These are phyloP conservation scores for Bromus sterilis DNA, from an alignment of 176 grass and related monocot species.

Conservation along the genomic window DNA sequence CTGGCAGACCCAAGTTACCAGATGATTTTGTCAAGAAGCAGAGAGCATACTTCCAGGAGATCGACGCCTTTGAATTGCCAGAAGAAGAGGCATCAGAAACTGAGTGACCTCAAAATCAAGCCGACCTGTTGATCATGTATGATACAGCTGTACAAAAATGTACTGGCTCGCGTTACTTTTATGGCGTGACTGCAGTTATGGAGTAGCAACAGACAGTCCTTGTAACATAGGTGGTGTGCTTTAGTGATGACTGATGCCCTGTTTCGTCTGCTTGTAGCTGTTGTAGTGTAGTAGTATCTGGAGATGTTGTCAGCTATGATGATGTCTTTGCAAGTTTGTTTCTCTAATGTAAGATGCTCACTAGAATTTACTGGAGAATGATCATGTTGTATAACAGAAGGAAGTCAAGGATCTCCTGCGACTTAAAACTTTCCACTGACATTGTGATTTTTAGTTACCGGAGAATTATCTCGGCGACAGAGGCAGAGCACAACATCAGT, in stretches of 20 bases:
- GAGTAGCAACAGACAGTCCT: background rate
- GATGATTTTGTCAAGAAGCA: constrained; percentile 12
- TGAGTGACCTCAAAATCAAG: constrained; percentile 19
- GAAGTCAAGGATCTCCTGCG: no score
- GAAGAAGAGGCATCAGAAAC: constrained; percentile 40
- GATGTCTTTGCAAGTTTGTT: background rate
- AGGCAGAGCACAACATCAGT: no score
- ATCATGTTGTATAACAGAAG: no score
- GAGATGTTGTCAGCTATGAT: background rate
- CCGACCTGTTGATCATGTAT: background rate
- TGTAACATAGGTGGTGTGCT: background rate
- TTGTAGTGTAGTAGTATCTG: background rate
- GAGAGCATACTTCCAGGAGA: constrained; percentile 39
- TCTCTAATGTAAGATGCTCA: no score
- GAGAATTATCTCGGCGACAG: no score
- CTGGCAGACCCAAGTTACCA: background rate
- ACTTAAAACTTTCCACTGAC: no score
- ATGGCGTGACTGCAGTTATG: background rate
- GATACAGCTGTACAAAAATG: background rate
- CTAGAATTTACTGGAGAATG: no score
- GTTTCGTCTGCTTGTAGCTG: background rate
- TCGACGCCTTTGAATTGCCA: constrained; percentile 46
- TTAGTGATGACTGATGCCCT: background rate
- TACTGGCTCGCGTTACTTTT: background rate
- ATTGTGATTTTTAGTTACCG: no score